phyloP scores from a whole-genome alignment of 225 moss, liverwort and hornwort species.

The Ulota crispa region DNA sequence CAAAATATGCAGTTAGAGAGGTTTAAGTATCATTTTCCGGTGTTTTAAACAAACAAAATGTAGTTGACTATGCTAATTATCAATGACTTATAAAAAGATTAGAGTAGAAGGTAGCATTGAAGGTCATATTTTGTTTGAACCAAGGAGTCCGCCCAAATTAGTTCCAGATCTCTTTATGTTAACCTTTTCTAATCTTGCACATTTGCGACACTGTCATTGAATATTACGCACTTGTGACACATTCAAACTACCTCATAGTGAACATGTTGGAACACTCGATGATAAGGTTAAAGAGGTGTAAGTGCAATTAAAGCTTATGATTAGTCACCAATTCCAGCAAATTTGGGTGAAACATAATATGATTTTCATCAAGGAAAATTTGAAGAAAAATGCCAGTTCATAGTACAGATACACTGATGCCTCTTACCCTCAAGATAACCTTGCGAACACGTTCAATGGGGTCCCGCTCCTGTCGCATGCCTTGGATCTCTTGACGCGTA shows the following conservation, averaged over 20 bases:
- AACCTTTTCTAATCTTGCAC: background rate
- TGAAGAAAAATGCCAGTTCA: background rate
- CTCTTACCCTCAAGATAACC: constrained; percentile 65
- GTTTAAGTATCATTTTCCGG: background rate
- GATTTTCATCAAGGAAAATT: background rate
- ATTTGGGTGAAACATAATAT: background rate
- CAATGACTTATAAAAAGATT: background rate
- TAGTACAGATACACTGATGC: background rate
- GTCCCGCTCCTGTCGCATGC: constrained; percentile 77
- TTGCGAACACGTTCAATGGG: constrained; percentile 87
- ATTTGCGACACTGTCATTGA: background rate
- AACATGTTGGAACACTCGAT: background rate
- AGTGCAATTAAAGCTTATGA: background rate
- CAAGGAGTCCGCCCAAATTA: background rate
- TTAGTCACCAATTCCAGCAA: background rate
- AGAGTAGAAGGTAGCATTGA: background rate
- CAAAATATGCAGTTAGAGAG: background rate
- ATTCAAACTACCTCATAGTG: background rate
- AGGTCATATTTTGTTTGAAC: background rate
- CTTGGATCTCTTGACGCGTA: constrained; percentile 78
- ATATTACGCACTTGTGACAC: background rate
- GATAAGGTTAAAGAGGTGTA: background rate
- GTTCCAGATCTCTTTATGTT: too few species aligned
- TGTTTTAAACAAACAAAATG: background rate
- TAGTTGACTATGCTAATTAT: background rate